Base-by-base conservation (phyloP, 768 basidiomycete genomes). In the Holtermannia corniformis region DNA sequence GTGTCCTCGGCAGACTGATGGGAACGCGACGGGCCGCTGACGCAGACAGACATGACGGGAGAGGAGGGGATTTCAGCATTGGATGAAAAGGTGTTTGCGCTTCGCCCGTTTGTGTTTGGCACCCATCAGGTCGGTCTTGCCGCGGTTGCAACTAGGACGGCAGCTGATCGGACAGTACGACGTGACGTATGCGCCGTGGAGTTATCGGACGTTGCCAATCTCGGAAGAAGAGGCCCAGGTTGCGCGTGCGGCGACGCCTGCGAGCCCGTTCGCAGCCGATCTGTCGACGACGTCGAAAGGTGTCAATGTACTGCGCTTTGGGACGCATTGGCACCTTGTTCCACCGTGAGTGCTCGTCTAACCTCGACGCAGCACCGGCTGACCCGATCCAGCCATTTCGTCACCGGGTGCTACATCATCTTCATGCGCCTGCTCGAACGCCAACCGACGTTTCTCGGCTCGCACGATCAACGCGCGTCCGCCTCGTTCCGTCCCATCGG, bases 51-150 rank as follows among this genome's bases (percentile, higher is more conserved):
- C 41, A 50, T 56, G 16, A 50, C 53, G 1, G 48, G 52, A 10
- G 63, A 63, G 28, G 68, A 71, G 44, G 64, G 59, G 3, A 37
- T 56, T 11, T 54, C 57, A n/a, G 70, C 73, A 42, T 62, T 70
- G n/a, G 74, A 73, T 40, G 68, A 74, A 50, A 70, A 70, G 49
- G 66, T 74, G 48, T 75, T 74, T 55, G 72, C 74, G 37, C 57
- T 74, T 44, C 64, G 73, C 26, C 73, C 74, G 2, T 75, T 68
- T 50, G 75, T 75, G 5, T 75, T 76, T 52, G 74, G 72, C 0
- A 73, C 68, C 25, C 72, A 73, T 56, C 70, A 73, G 55, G 73
- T 74, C 26, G 20, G 65, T 67, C 20, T 24, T 32, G 13, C 13
- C 5, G n/a, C 26, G 4, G 0, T 27, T 28, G 27, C 11, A 7